A percentile compares a stretch with the other conserved stretches of the same genome.
These are phyloP conservation scores for Sapria himalayana DNA, from an alignment of 345 rosid species.

Conservation along the genomic window DNA sequence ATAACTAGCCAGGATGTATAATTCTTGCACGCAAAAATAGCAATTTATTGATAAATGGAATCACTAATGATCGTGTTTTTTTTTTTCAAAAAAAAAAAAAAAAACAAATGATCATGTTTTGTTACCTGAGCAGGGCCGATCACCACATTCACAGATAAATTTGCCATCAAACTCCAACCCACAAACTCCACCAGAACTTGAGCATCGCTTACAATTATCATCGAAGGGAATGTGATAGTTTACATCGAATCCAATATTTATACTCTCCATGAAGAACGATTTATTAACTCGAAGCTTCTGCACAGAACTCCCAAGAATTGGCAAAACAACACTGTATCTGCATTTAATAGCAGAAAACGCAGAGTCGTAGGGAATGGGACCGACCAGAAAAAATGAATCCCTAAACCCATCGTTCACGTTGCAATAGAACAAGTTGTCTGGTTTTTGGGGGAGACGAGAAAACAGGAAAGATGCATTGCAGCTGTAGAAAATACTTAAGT, in stretches of 20 bases:
- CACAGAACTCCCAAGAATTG: slow-evolving; percentile 1
- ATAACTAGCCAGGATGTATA: too few species aligned
- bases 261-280: slow-evolving; percentile 12
- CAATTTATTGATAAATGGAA: too few species aligned
- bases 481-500: slow-evolving; percentile 10
- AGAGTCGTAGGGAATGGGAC: slow-evolving; percentile 10
- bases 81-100: too few species aligned
- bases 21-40: too few species aligned
- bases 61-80: too few species aligned
- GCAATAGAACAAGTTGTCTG: slow-evolving; percentile 11
- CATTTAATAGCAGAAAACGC: slow-evolving; percentile 5
- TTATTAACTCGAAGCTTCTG: slow-evolving; percentile 1
- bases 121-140: slow-evolving; percentile 15
- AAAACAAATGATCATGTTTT: too few species aligned
- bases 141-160: slow-evolving; percentile 14
- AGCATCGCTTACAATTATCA: slow-evolving; percentile 11
- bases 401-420: background rate
- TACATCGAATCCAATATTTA: slow-evolving; percentile 18
- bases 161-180: slow-evolving; percentile 23
- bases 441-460: background rate
- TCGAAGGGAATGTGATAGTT: slow-evolving; percentile 9
- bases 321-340: slow-evolving; percentile 5
- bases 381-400: slow-evolving; percentile 11
- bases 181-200: slow-evolving; percentile 10
- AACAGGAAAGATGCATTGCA: too few species aligned